Evolutionary conservation across 75 land plant species (phyloP).

Genomic region (Isoetes taiwanensis): DNA sequence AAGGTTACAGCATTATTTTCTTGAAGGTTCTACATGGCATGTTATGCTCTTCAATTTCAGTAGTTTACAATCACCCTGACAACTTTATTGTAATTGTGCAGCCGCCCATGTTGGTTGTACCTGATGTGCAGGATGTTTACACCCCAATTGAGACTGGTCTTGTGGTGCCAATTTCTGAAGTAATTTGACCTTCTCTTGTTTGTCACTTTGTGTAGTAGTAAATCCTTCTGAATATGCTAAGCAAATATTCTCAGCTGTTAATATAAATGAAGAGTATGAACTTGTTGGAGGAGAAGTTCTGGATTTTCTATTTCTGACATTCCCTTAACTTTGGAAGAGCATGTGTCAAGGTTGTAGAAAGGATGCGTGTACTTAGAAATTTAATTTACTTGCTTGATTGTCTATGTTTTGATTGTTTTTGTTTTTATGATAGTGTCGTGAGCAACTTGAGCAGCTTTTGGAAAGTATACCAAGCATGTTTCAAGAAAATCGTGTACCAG

Average conservation of each 20-base stretch:
- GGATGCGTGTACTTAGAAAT: neutral
- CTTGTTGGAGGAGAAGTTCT: neutral
- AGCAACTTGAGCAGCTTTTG: constrained; percentile 67
- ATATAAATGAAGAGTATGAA: too few relatives aligned
- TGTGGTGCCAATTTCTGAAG: constrained; percentile 80
- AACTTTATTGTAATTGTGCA: too few relatives aligned
- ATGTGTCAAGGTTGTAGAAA: neutral
- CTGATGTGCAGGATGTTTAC: constrained; percentile 93
- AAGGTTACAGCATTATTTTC: too few relatives aligned
- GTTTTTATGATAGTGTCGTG: constrained; percentile 48
- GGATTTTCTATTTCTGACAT: neutral
- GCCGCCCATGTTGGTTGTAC: constrained; percentile 97
- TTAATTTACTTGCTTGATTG: neutral
- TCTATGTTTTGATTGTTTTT: neutral
- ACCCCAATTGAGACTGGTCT: constrained; percentile 75
- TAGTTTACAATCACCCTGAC: too few relatives aligned
- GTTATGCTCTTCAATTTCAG: too few relatives aligned
- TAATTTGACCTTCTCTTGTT: constrained; percentile 13
- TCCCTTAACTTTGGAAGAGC: neutral
- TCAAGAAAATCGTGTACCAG: constrained; percentile 49
- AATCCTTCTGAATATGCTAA: too few relatives aligned
- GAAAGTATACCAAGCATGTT: constrained; percentile 92
- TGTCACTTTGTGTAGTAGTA: neutral
- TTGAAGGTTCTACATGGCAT: too few relatives aligned
- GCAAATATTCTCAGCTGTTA: too few relatives aligned